A percentile compares a stretch with the other conserved stretches of the same genome.
Evolutionary conservation across 1,284 basidiomycete genomes (phyloP).

Genomic region (Ganoderma sinense): DNA sequence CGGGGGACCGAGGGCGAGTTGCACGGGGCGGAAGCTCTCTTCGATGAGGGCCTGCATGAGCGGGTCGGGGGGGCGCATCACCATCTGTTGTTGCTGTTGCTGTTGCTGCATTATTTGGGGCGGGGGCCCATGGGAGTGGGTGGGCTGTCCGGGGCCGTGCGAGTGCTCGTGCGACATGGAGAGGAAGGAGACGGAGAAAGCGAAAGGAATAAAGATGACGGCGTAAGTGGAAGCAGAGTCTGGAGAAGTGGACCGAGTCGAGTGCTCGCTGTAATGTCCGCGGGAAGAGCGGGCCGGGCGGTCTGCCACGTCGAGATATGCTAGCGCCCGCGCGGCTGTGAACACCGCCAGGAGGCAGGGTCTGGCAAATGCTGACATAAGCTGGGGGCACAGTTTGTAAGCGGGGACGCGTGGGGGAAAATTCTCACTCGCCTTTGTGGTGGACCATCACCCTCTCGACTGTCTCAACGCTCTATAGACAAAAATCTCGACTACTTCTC

Average conservation of each 20-base stretch:
- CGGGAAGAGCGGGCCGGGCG: not conserved
- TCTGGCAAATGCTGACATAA: slow-evolving; percentile 28
- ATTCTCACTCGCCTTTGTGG: slow-evolving; percentile 46
- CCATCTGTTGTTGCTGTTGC: slow-evolving; percentile 47
- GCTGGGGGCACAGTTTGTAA: slow-evolving; percentile 33
- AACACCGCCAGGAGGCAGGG: not conserved
- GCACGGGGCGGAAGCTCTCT: slow-evolving; percentile 68
- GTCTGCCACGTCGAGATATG: slow-evolving; percentile 28
- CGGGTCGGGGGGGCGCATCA: slow-evolving; percentile 66
- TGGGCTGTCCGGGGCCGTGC: slow-evolving; percentile 46
- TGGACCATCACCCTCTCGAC: slow-evolving; percentile 45
- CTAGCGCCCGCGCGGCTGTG: slow-evolving; percentile 2
- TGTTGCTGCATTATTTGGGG: slow-evolving; percentile 18
- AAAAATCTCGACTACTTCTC: slow-evolving; percentile 36
- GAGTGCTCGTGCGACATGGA: slow-evolving; percentile 42
- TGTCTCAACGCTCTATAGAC: slow-evolving; percentile 42
- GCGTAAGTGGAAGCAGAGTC: slow-evolving; percentile 9
- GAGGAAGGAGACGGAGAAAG: not conserved
- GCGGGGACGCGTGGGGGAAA: slow-evolving; percentile 29
- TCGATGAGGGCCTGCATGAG: slow-evolving; percentile 78
- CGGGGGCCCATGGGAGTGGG: slow-evolving; percentile 43
- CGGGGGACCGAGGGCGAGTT: slow-evolving; percentile 60
- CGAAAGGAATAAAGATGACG: slow-evolving; percentile 4
- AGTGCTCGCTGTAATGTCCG: slow-evolving; percentile 9
- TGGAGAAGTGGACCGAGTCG: slow-evolving; percentile 9